Percentiles rank a stretch among this genome's conserved stretches.
Evolutionary conservation across 805 yeast genomes (phyloP).

Genomic region (Wickerhamiella kurtzmanii): DNA sequence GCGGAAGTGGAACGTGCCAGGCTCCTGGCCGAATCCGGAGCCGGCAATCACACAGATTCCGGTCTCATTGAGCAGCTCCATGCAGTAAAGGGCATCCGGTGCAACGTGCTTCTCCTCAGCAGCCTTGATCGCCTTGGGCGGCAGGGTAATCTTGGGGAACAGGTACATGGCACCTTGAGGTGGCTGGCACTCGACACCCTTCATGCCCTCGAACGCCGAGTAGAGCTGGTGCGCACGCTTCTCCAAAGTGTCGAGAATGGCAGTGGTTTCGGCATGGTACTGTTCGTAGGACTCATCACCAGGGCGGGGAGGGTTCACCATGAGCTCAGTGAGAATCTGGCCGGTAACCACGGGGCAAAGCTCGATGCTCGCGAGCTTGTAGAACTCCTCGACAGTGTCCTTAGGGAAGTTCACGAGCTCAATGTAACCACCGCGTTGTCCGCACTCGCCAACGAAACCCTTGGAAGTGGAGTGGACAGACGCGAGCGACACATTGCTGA

Average conservation of each 20-base stretch:
- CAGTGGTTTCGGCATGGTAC: constrained; percentile 47
- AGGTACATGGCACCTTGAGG: constrained; percentile 98
- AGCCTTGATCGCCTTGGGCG: constrained; percentile 44
- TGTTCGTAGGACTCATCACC: constrained; percentile 65
- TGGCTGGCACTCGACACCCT: constrained; percentile 70
- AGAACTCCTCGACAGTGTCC: constrained; percentile 55
- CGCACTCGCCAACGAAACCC: constrained; percentile 97
- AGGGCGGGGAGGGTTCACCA: constrained; percentile 77
- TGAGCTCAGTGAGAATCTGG: constrained; percentile 81
- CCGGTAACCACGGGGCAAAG: constrained; percentile 93
- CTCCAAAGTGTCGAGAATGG: constrained; percentile 49
- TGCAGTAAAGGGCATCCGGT: constrained; percentile 87
- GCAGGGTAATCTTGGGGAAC: constrained; percentile 65
- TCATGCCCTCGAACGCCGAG: constrained; percentile 60
- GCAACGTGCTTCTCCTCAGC: constrained; percentile 42
- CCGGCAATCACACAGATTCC: constrained; percentile 99
- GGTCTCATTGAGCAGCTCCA: constrained; percentile 65
- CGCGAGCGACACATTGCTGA: constrained; percentile 68
- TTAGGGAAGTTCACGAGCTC: constrained; percentile 71
- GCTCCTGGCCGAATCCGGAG: constrained; percentile 87
- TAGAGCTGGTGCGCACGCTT: constrained; percentile 52
- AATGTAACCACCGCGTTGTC: constrained; percentile 99
- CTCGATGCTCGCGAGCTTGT: constrained; percentile 80
- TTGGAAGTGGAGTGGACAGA: constrained; percentile 95
- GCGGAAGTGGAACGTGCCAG: constrained; percentile 83